These are phyloP conservation scores for Apiotrichum brassicae DNA, from an alignment of 1,284 basidiomycete genomes.

Conservation along the genomic window DNA sequence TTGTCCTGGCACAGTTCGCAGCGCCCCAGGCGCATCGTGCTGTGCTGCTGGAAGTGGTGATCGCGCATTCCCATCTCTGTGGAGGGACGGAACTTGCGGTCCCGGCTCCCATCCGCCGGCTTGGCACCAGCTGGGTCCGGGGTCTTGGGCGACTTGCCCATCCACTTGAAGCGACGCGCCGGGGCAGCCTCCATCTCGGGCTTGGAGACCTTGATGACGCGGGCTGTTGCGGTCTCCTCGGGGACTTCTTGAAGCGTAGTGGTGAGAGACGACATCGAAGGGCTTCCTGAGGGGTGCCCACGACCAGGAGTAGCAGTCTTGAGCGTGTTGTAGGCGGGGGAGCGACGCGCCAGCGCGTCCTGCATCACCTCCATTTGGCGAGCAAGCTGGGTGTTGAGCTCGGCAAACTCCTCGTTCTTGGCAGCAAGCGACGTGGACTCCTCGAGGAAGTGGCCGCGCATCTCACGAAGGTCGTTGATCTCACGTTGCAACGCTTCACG, in stretches of 20 bases:
- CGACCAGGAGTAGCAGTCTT: slow-evolving; percentile 4
- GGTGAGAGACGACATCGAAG: slow-evolving; percentile 45
- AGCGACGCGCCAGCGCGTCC: slow-evolving; percentile 35
- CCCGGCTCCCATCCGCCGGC: slow-evolving; percentile 2
- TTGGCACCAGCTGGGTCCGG: background rate
- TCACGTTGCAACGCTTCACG: slow-evolving; percentile 73
- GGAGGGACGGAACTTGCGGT: slow-evolving; percentile 27
- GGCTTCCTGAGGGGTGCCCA: slow-evolving; percentile 42
- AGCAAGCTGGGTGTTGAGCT: slow-evolving; percentile 71
- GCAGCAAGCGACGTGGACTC: slow-evolving; percentile 84
- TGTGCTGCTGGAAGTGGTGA: slow-evolving; percentile 86
- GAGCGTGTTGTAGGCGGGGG: slow-evolving; percentile 21
- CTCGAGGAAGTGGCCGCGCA: slow-evolving; percentile 78
- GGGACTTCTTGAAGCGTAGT: slow-evolving; percentile 44
- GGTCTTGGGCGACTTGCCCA: slow-evolving; percentile 47
- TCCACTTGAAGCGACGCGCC: slow-evolving; percentile 53
- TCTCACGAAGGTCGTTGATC: slow-evolving; percentile 77
- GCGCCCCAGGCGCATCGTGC: slow-evolving; percentile 76
- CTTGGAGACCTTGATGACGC: slow-evolving; percentile 45
- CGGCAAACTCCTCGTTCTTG: slow-evolving; percentile 85
- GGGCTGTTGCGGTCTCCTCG: slow-evolving; percentile 43
- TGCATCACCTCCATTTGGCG: slow-evolving; percentile 61
- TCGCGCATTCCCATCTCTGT: slow-evolving; percentile 51
- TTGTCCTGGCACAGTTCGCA: slow-evolving; percentile 97
- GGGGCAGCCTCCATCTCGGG: slow-evolving; percentile 47